Conservation (phyloP, 768 basidiomycete genomes). For the Brasilioporus rufonigricans region DNA sequence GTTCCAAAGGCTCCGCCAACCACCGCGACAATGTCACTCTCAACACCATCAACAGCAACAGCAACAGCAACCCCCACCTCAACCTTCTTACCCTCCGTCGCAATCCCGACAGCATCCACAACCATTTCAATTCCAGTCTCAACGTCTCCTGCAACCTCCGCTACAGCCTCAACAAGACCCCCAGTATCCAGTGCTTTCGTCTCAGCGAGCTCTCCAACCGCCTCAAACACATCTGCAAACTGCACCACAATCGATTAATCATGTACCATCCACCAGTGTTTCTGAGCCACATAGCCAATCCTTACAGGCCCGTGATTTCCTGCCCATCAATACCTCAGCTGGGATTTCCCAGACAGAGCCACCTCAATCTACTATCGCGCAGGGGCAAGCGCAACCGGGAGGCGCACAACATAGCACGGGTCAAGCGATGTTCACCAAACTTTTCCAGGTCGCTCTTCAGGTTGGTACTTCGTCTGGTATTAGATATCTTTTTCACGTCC, state of each 20-base stretch:
- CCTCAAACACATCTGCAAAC: not conserved
- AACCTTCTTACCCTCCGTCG: not conserved
- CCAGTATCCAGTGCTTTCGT: not conserved
- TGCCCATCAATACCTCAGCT: not conserved
- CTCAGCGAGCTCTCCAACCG: not conserved
- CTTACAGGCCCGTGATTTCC: not conserved
- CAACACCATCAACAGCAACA: not conserved
- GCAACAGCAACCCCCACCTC: not conserved
- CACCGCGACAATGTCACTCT: conserved; percentile 2
- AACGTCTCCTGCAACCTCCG: not conserved
- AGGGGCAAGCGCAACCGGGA: conserved; percentile 7
- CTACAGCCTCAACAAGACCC: not conserved
- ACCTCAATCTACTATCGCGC: conserved; percentile 1
- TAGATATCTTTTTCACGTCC: conserved; percentile 2
- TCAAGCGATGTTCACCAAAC: conserved; percentile 18
- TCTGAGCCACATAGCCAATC: conserved; percentile 3
- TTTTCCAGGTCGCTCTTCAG: conserved; percentile 20
- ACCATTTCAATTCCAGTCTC: not conserved
- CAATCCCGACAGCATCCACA: not conserved
- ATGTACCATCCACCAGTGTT: not conserved
- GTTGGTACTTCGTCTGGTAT: conserved; percentile 14
- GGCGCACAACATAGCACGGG: not conserved
- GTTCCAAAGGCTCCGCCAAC: not conserved
- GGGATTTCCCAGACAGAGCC: not conserved
- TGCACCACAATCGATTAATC: not conserved